A percentile compares a stretch with the other conserved stretches of the same genome.
Conservation (phyloP, 2,329 filamentous ascomycete genomes). For the Ilyonectria sp. region DNA sequence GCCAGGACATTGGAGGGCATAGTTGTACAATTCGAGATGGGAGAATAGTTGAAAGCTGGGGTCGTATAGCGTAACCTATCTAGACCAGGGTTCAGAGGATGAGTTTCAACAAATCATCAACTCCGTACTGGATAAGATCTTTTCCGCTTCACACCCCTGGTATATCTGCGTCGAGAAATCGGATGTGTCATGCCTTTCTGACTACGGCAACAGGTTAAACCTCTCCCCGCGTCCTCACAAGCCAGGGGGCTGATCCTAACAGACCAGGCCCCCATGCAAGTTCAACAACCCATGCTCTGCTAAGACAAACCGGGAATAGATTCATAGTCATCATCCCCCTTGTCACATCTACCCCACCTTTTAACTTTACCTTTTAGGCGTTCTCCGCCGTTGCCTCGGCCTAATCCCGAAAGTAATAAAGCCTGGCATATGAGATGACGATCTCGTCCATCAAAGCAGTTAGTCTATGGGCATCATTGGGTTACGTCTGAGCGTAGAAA, state of each 20-base stretch:
- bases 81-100: neutral
- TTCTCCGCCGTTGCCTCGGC: conserved; percentile 1
- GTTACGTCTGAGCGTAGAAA: neutral
- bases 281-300: neutral
- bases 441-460: neutral
- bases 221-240: neutral
- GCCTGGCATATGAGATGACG: neutral
- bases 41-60: neutral
- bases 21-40: neutral
- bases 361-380: conserved; percentile 18
- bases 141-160: neutral
- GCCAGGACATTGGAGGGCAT: too few species aligned
- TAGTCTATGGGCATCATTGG: neutral
- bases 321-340: conserved; percentile 31
- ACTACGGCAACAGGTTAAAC: too few species aligned
- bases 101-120: neutral
- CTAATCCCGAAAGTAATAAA: neutral
- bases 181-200: too few species aligned
- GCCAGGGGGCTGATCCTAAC: neutral
- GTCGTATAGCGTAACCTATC: neutral
- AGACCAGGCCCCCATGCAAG: conserved; percentile 1
- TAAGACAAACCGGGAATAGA: conserved; percentile 36
- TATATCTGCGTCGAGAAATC: too few species aligned
- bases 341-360: conserved; percentile 37
- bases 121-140: neutral